A percentile compares a stretch with the other conserved stretches of the same genome.
phyloP scores from a whole-genome alignment of 352 stramenopile species.

The Phytophthora cryptogea region DNA sequence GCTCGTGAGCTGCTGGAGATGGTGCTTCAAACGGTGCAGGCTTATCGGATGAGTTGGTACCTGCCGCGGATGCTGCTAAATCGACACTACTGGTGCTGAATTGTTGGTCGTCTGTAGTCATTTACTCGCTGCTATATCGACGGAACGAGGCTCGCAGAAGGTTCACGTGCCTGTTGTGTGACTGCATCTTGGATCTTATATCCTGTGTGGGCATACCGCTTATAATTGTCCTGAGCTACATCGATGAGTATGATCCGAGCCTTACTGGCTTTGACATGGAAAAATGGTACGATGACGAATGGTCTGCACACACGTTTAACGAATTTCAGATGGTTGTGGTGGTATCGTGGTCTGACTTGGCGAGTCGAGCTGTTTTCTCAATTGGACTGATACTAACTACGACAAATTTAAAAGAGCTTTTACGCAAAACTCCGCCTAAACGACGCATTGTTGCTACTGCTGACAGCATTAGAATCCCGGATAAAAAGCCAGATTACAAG shows the following conservation, averaged over 20 bases:
- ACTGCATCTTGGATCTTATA: constrained; percentile 37
- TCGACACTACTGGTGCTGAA: constrained; percentile 28
- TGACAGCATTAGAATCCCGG: not conserved
- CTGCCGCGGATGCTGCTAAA: constrained; percentile 27
- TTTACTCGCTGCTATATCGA: constrained; percentile 22
- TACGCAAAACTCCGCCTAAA: constrained; percentile 4
- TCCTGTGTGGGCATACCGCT: constrained; percentile 31
- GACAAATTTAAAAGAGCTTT: constrained; percentile 15
- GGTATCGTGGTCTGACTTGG: constrained; percentile 33
- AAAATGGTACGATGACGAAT: constrained; percentile 39
- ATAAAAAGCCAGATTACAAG: not conserved
- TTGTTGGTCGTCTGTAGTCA: constrained; percentile 30
- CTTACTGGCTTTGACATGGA: constrained; percentile 21
- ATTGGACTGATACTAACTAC: constrained; percentile 13
- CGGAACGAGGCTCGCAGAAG: constrained; percentile 23
- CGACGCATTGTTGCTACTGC: not conserved
- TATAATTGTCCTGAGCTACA: constrained; percentile 27
- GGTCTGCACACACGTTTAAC: constrained; percentile 26
- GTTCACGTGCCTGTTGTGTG: constrained; percentile 35
- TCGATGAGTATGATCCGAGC: constrained; percentile 20
- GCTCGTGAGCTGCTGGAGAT: constrained; percentile 33
- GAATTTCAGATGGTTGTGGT: constrained; percentile 41
- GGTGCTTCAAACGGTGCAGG: constrained; percentile 36
- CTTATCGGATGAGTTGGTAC: constrained; percentile 40
- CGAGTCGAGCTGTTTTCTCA: constrained; percentile 25